Evolutionary conservation across 345 rosid genomes (phyloP).

Genomic region (Rubroshorea leprosula): DNA sequence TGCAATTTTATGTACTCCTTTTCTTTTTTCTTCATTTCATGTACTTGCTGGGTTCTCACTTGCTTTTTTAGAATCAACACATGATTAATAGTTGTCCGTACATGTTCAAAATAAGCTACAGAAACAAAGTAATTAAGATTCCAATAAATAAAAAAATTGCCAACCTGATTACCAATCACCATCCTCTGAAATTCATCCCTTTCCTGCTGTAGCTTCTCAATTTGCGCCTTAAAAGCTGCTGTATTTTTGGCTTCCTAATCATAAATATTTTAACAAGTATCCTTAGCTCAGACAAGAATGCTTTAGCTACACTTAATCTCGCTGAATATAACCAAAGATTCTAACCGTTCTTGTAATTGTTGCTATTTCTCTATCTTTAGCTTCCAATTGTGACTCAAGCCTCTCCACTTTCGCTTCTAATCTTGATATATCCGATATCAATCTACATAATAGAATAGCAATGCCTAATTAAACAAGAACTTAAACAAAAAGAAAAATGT

Average conservation of each 20-base stretch:
- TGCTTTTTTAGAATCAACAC: conserved; percentile 55
- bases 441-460: conserved; percentile 31
- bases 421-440: conserved; percentile 74
- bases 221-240: conserved; percentile 79
- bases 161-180: conserved; percentile 96
- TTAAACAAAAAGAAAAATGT: conserved; percentile 3
- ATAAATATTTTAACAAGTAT: conserved; percentile 5
- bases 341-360: conserved; percentile 84
- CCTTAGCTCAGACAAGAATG: conserved; percentile 13
- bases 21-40: conserved; percentile 95
- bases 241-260: conserved; percentile 82
- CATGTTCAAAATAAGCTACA: too few relatives aligned
- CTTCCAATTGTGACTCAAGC: conserved; percentile 74
- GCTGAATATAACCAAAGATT: conserved; percentile 9
- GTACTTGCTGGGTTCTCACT: conserved; percentile 95
- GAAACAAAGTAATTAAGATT: conserved; percentile 1
- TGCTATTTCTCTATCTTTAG: conserved; percentile 91
- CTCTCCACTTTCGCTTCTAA: conserved; percentile 90
- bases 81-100: too few relatives aligned
- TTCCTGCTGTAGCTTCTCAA: conserved; percentile 90
- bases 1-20: conserved; percentile 95
- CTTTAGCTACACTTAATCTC: background rate
- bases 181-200: conserved; percentile 95
- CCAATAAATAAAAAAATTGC: conserved; percentile 1
- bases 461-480: conserved; percentile 1